A percentile compares a stretch with the other conserved stretches of the same genome.
Conservation (phyloP, 768 basidiomycete genomes). For the Russula virescens region DNA sequence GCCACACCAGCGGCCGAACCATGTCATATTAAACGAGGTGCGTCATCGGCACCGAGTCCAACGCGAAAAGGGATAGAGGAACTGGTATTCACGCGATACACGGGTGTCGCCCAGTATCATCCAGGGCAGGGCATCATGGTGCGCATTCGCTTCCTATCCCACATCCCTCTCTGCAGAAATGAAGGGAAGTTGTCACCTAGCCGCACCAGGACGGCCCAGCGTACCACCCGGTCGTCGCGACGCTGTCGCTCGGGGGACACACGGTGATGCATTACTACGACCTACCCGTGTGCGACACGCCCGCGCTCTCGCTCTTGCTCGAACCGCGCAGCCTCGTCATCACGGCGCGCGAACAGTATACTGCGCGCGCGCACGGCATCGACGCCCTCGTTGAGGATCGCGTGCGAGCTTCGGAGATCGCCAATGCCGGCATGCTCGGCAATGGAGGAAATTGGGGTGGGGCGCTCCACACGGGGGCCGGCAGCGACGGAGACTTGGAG, state of each 20-base stretch:
- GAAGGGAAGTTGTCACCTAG: slow-evolving; percentile 33
- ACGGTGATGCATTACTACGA: slow-evolving; percentile 78
- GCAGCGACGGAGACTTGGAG: slow-evolving; percentile 31
- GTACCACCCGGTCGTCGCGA: slow-evolving; percentile 84
- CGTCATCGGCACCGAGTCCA: slow-evolving; percentile 17
- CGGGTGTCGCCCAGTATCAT: slow-evolving; percentile 49
- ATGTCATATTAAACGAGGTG: slow-evolving; percentile 86
- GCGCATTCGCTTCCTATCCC: slow-evolving; percentile 25
- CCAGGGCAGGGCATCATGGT: slow-evolving; percentile 94
- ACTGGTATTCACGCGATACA: background rate
- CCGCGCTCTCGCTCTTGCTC: slow-evolving; percentile 67
- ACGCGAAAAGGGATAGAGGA: background rate
- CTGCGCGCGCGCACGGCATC: slow-evolving; percentile 77
- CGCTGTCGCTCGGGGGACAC: slow-evolving; percentile 84
- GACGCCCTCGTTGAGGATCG: slow-evolving; percentile 49
- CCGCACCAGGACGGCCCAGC: slow-evolving; percentile 91
- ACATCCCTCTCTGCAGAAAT: background rate
- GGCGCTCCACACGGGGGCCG: slow-evolving; percentile 27
- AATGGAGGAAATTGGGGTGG: slow-evolving; percentile 35
- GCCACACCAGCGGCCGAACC: slow-evolving; percentile 71
- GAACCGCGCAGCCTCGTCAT: slow-evolving; percentile 85
- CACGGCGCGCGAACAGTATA: slow-evolving; percentile 64
- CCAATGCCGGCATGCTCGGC: slow-evolving; percentile 54
- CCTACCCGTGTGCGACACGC: slow-evolving; percentile 50
- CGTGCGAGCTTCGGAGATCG: slow-evolving; percentile 36